Evolutionary conservation across 2,329 filamentous ascomycete species (phyloP).

Genomic region (Tetracladium maxilliforme): DNA sequence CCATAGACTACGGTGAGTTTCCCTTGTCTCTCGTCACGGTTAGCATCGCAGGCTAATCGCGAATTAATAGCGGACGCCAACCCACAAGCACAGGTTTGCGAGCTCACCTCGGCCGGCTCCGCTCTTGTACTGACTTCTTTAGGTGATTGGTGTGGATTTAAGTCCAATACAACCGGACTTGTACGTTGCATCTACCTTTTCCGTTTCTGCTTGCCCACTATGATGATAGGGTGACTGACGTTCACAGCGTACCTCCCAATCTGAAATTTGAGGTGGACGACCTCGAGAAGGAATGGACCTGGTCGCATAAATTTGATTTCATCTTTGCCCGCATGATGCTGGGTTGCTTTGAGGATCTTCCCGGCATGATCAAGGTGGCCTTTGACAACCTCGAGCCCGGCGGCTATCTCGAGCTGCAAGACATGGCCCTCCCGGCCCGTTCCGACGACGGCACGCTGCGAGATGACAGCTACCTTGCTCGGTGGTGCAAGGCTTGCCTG

Average conservation of each 20-base stretch:
- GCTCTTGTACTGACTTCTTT: no score
- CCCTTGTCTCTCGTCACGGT: no score
- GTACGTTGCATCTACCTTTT: no score
- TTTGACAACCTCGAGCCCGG: constrained; percentile 2
- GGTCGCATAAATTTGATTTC: constrained; percentile 30
- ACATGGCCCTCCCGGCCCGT: constrained; percentile 4
- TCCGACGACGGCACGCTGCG: constrained; percentile 3
- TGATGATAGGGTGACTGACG: no score
- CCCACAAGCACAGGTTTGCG: no score
- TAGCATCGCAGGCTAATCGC: no score
- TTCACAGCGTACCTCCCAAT: constrained; percentile 35
- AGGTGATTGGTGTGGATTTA: no score
- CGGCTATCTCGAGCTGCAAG: constrained; percentile 4
- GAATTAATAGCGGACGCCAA: no score
- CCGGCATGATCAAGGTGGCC: not conserved
- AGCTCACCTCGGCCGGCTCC: no score
- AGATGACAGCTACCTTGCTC: constrained; percentile 6
- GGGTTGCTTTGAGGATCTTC: constrained; percentile 1
- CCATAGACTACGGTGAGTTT: no score
- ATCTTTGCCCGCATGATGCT: constrained; percentile 15
- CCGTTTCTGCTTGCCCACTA: no score
- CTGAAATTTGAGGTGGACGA: constrained; percentile 36
- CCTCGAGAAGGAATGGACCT: constrained; percentile 31
- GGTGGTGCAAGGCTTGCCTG: constrained; percentile 11
- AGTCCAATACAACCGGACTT: no score